These are phyloP conservation scores for Backusella tarrabulga DNA, from an alignment of 192 early-diverging fungal species.

Conservation along the genomic window DNA sequence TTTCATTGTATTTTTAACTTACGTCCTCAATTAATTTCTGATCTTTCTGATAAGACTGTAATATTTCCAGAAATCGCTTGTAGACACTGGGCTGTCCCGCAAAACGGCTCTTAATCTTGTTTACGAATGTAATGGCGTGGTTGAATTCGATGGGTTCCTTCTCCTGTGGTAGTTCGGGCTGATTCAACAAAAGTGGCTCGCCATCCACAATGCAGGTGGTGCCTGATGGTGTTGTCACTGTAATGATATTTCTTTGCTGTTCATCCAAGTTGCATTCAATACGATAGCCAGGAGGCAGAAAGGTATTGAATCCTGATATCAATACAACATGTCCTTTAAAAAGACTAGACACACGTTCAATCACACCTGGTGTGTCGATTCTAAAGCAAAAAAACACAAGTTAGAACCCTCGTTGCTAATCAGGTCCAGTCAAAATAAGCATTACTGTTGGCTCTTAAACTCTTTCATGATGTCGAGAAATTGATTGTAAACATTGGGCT, in stretches of 20 bases:
- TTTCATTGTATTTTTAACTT: not conserved
- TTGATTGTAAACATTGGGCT: slow-evolving; percentile 91
- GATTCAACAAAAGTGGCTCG: slow-evolving; percentile 15
- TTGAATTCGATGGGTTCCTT: slow-evolving; percentile 90
- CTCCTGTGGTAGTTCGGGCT: slow-evolving; percentile 20
- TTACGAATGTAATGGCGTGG: slow-evolving; percentile 98
- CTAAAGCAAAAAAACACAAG: slow-evolving; percentile 37
- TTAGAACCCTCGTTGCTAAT: slow-evolving; percentile 19
- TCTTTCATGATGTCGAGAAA: slow-evolving; percentile 99
- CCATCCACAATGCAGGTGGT: slow-evolving; percentile 45
- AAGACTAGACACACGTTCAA: slow-evolving; percentile 90
- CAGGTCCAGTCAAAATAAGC: not conserved
- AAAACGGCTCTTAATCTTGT: slow-evolving; percentile 95
- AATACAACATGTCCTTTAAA: slow-evolving; percentile 86
- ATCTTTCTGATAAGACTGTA: slow-evolving; percentile 97
- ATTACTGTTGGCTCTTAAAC: slow-evolving; percentile 86
- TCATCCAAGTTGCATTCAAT: slow-evolving; percentile 87
- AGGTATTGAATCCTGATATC: slow-evolving; percentile 99
- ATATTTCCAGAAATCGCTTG: slow-evolving; percentile 93
- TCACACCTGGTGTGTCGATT: slow-evolving; percentile 79
- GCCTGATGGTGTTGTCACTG: slow-evolving; percentile 83
- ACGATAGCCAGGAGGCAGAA: slow-evolving; percentile 94
- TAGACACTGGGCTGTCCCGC: slow-evolving; percentile 88
- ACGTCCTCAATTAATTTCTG: slow-evolving; percentile 92
- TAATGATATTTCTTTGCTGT: slow-evolving; percentile 66